Evolutionary conservation across 2,329 filamentous ascomycete species (phyloP).

Genomic region (Colletotrichum destructivum): DNA sequence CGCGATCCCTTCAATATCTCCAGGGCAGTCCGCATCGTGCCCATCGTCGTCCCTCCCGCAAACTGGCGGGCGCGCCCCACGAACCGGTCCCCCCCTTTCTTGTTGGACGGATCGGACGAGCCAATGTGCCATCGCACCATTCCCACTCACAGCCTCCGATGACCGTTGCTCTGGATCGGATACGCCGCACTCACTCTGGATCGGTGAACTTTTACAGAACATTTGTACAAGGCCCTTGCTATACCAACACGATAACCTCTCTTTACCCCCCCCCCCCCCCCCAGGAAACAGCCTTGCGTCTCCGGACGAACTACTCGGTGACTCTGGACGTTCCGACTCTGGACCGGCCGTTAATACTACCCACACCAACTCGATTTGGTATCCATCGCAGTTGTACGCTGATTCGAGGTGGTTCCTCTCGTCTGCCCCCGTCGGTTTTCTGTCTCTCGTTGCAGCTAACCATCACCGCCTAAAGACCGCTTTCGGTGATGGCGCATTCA

Average conservation of each 20-base stretch:
- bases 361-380: neutral
- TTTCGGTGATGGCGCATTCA: neutral
- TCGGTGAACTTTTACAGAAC: conserved; percentile 2
- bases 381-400: neutral
- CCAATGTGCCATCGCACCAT: conserved; percentile 37
- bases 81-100: conserved; percentile 22
- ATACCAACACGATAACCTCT: neutral
- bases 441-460: neutral
- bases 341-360: neutral
- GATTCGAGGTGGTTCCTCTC: neutral
- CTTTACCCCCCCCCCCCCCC: neutral
- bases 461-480: neutral
- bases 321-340: conserved; percentile 9
- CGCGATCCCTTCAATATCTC: conserved; percentile 34
- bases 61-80: neutral
- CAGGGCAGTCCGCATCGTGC: conserved; percentile 36
- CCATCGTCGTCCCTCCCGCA: conserved; percentile 1
- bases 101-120: conserved; percentile 35
- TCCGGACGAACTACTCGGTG: conserved; percentile 24
- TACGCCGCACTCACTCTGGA: conserved; percentile 15
- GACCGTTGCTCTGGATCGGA: conserved; percentile 22
- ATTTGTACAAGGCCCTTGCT: neutral
- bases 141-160: conserved; percentile 29
- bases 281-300: conserved; percentile 11
- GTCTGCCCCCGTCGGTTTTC: too few relatives aligned